phyloP scores from a whole-genome alignment of 225 moss, liverwort and hornwort species.

The Marchantia paleacea region DNA sequence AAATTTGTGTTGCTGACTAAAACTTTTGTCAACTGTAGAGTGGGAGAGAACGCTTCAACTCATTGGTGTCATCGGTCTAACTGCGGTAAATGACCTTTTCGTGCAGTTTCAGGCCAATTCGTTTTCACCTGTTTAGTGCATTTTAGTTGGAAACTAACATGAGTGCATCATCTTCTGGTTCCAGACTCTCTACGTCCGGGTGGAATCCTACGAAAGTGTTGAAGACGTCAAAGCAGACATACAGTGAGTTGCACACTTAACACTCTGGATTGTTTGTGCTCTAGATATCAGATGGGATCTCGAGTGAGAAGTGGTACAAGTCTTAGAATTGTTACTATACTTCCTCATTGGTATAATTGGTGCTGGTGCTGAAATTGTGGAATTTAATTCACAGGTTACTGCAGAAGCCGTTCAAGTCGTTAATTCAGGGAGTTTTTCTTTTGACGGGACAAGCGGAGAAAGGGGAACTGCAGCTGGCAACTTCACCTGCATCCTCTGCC shows the following conservation, averaged over 20 bases:
- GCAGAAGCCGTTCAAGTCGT: slow-evolving; percentile 58
- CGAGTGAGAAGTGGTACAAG: not conserved
- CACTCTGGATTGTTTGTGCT: too few species aligned
- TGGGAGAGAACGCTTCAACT: slow-evolving; percentile 88
- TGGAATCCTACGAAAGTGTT: slow-evolving; percentile 52
- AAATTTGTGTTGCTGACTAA: not conserved
- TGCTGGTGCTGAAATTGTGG: not conserved
- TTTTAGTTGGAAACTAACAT: too few species aligned
- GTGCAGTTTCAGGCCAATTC: not conserved
- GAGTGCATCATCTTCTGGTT: not conserved
- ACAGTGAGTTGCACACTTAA: slow-evolving; percentile 37
- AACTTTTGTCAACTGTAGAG: slow-evolving; percentile 47
- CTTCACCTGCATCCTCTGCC: slow-evolving; percentile 77
- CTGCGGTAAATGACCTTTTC: slow-evolving; percentile 44
- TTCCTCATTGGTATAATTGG: not conserved
- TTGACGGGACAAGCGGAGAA: slow-evolving; percentile 64
- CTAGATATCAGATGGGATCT: not conserved
- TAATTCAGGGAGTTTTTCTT: slow-evolving; percentile 52
- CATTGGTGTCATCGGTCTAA: slow-evolving; percentile 60
- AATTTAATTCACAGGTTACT: slow-evolving; percentile 45
- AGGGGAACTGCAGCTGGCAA: slow-evolving; percentile 74
- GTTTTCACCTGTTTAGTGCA: too few species aligned
- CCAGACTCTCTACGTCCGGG: slow-evolving; percentile 60
- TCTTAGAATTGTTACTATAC: too few species aligned
- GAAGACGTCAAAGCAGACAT: slow-evolving; percentile 79